phyloP scores from a whole-genome alignment of 2,329 filamentous ascomycete genomes.

The Ophiostoma montium region DNA sequence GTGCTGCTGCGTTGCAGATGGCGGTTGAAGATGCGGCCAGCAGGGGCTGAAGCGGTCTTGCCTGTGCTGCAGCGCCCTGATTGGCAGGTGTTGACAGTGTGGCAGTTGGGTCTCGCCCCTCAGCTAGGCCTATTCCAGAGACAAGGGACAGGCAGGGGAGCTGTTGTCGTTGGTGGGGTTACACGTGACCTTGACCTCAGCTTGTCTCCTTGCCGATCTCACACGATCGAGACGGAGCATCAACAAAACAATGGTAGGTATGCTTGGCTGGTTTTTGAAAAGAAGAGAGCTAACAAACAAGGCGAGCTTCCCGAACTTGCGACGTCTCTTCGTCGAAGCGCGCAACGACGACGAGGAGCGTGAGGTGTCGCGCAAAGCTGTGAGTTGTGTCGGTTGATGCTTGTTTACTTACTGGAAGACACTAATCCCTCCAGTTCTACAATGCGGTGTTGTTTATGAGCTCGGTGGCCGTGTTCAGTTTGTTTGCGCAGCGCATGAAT shows the following conservation, averaged over 20 bases:
- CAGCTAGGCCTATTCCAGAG: conserved; percentile 1
- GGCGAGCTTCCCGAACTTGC: conserved; percentile 82
- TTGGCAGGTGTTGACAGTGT: conserved; percentile 1
- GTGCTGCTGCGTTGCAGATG: background rate
- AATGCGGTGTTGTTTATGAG: conserved; percentile 95
- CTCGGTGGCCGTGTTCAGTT: conserved; percentile 84
- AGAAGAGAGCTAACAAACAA: conserved; percentile 21
- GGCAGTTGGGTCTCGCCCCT: conserved; percentile 1
- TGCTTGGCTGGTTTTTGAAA: too few species aligned
- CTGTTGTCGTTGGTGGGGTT: conserved; percentile 1
- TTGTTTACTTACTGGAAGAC: too few species aligned
- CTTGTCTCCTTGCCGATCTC: too few species aligned
- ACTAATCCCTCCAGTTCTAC: conserved; percentile 59
- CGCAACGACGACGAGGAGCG: conserved; percentile 88
- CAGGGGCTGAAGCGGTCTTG: background rate
- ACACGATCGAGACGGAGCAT: background rate
- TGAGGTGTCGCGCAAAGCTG: conserved; percentile 83
- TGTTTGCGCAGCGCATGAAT: conserved; percentile 79
- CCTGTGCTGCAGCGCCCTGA: background rate
- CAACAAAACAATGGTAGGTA: conserved; percentile 4
- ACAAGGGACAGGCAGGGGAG: background rate
- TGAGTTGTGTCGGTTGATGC: background rate
- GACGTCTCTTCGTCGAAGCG: conserved; percentile 88
- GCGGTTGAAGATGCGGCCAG: background rate
- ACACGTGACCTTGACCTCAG: conserved; percentile 6